A percentile compares a stretch with the other conserved stretches of the same genome.
Conservation (phyloP, 352 stramenopile species). For the Phytophthora idaei region DNA sequence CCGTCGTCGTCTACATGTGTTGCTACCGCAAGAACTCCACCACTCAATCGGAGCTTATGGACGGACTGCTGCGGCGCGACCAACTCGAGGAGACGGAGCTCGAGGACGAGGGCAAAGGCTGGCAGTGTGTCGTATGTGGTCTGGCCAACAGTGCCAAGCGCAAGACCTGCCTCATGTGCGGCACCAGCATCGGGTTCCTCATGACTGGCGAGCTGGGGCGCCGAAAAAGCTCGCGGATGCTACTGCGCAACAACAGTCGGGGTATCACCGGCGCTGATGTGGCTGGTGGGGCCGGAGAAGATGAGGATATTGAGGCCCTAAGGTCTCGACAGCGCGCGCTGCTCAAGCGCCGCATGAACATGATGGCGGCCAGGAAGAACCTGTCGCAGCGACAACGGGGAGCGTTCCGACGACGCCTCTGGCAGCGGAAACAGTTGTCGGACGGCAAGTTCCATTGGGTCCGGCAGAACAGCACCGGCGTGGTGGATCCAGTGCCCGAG, state of each 20-base stretch:
- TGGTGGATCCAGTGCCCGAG: slow-evolving; percentile 35
- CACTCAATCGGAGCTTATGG: slow-evolving; percentile 40
- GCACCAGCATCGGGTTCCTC: slow-evolving; percentile 50
- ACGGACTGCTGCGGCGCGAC: slow-evolving; percentile 66
- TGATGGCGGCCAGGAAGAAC: slow-evolving; percentile 59
- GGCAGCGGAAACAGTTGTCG: slow-evolving; percentile 57
- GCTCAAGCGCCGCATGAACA: slow-evolving; percentile 75
- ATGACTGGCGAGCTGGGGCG: slow-evolving; percentile 39
- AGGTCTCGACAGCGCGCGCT: slow-evolving; percentile 59
- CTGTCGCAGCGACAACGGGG: slow-evolving; percentile 73
- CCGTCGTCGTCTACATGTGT: slow-evolving; percentile 58
- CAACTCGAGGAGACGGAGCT: slow-evolving; percentile 61
- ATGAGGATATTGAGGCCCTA: slow-evolving; percentile 43
- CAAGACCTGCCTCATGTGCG: slow-evolving; percentile 72
- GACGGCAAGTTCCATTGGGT: slow-evolving; percentile 83
- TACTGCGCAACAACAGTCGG: slow-evolving; percentile 49
- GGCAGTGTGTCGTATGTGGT: slow-evolving; percentile 77
- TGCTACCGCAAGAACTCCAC: slow-evolving; percentile 31
- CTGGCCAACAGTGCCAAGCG: slow-evolving; percentile 51
- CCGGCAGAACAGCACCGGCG: slow-evolving; percentile 62
- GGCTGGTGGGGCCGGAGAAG: slow-evolving; percentile 8
- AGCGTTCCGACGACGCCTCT: slow-evolving; percentile 66
- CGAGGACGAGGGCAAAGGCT: slow-evolving; percentile 57
- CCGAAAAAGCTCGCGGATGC: slow-evolving; percentile 59
- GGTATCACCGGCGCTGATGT: slow-evolving; percentile 7